Evolutionary conservation across 2,329 filamentous ascomycete species (phyloP), one percentile per base, ranked within the genome.

Genomic region (Scorias spongiosa): DNA sequence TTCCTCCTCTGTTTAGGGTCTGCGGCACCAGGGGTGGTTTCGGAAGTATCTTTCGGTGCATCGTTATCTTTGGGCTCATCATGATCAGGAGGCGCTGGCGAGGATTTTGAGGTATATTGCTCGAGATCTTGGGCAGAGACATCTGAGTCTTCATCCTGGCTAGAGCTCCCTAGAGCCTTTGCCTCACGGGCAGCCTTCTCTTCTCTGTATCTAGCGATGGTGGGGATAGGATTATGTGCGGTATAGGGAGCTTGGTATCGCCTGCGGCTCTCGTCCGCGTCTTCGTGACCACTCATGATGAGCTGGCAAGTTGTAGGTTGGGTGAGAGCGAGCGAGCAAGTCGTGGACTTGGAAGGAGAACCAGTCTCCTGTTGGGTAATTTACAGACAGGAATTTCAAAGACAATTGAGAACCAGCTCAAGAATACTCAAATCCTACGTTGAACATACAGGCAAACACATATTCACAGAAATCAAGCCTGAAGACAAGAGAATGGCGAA

Each of bases 1-100:
- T 72, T 72, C 34, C 70, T 58, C 46, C 66, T 64, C 47, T 67
- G 59, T 51, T 66, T 68, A 1, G 69, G 66, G 44, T 71, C 61
- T 42, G 51, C 48, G 8, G 59, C 58, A 11, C 49, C 51, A 18
- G 62, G 47, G 3, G 54, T 51, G 11, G 60, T 60, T 49, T 72
- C 61, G 1, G 68, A 69, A 2, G 68, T 72, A 45, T 71, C 68
- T 41, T 62, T 49, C 18, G 55, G 52, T 10, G 55, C 50, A 17
- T 51, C 45, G 12, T 51, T 46, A 30, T 45, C 48, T 36, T 49
- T 41, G 10, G 52, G 44, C 36, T 50, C 41, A 15, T 46, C 26
- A 10, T 44, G 44, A 36, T 44, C 40, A 17, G 38, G 11, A 12
- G 36, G 28, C 42, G 32, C 39, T 49, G 38, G 14, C 50, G 45